These are phyloP conservation scores for Sutorius australiensis DNA, from an alignment of 768 basidiomycete genomes.

Conservation along the genomic window DNA sequence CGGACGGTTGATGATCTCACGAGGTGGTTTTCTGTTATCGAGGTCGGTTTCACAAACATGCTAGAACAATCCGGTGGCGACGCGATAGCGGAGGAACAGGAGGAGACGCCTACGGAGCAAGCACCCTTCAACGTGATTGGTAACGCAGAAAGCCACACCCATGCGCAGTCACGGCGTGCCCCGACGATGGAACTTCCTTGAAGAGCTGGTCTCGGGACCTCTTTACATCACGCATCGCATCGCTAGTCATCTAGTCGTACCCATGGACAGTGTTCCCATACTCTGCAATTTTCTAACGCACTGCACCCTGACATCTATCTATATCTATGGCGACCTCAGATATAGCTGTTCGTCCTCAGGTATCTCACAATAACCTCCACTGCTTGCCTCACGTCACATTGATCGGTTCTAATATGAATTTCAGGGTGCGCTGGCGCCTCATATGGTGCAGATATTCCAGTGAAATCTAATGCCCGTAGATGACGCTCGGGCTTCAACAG, in stretches of 20 bases:
- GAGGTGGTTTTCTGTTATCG: slow-evolving; percentile 72
- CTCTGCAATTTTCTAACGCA: slow-evolving; percentile 12
- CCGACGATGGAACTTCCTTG: slow-evolving; percentile 19
- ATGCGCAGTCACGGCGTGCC: slow-evolving; percentile 9
- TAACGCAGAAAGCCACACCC: slow-evolving; percentile 6
- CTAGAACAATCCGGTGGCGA: slow-evolving; percentile 51
- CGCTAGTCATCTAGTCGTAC: slow-evolving; percentile 20
- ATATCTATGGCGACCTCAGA: slow-evolving; percentile 32
- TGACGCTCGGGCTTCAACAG: slow-evolving; percentile 1
- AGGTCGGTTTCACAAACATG: slow-evolving; percentile 64
- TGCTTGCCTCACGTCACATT: slow-evolving; percentile 71
- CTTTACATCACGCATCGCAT: slow-evolving; percentile 6
- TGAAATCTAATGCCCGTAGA: slow-evolving; percentile 70
- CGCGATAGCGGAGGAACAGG: slow-evolving; percentile 65
- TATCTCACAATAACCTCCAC: slow-evolving; percentile 79
- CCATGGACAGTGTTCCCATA: slow-evolving; percentile 7
- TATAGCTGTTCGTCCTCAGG: slow-evolving; percentile 62
- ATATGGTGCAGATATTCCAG: slow-evolving; percentile 96
- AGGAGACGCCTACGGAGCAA: slow-evolving; percentile 34
- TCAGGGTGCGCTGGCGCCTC: slow-evolving; percentile 84
- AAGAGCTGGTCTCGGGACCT: slow-evolving; percentile 2
- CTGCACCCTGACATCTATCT: slow-evolving; percentile 14
- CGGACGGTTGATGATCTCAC: slow-evolving; percentile 70
- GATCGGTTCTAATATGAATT: slow-evolving; percentile 87
- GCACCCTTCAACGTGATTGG: slow-evolving; percentile 8